Conservation (phyloP, 225 moss, liverwort and hornwort genomes). For the Thuidium tamariscinum region DNA sequence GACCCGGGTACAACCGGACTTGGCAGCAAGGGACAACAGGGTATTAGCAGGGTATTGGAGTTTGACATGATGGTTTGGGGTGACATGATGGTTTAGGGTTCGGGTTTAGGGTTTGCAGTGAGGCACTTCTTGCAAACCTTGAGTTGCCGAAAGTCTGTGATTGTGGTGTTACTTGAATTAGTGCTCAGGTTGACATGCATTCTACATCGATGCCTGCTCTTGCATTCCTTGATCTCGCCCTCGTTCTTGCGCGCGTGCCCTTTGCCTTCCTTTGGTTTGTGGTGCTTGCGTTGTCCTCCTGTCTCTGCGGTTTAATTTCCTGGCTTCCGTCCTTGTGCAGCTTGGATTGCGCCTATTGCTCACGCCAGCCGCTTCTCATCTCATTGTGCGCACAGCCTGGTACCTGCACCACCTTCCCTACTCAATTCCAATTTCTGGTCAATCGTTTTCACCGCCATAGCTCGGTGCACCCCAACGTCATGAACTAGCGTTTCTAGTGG, state of each 20-base stretch:
- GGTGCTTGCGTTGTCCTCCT: neutral
- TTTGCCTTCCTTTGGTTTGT: neutral
- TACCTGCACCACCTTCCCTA: neutral
- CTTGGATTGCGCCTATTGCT: conserved; percentile 6
- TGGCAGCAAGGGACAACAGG: too few species aligned
- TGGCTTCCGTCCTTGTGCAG: neutral
- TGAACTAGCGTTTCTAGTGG: neutral
- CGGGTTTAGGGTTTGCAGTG: too few species aligned
- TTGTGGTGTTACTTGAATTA: too few species aligned
- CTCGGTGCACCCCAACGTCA: neutral
- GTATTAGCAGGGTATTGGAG: too few species aligned
- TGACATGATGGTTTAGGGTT: too few species aligned
- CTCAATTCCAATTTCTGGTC: neutral
- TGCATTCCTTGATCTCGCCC: neutral
- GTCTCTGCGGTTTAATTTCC: neutral
- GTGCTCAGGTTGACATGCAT: too few species aligned
- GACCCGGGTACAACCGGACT: too few species aligned
- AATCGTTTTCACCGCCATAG: neutral
- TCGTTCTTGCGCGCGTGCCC: neutral
- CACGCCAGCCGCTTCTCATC: conserved; percentile 60
- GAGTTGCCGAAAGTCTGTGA: too few species aligned
- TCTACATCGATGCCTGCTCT: neutral
- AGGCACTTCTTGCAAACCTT: too few species aligned
- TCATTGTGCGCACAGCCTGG: conserved; percentile 89
- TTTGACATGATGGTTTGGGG: too few species aligned